Conservation (phyloP, 1,139 yeast species). For the Eremothecium sinecaudum region DNA sequence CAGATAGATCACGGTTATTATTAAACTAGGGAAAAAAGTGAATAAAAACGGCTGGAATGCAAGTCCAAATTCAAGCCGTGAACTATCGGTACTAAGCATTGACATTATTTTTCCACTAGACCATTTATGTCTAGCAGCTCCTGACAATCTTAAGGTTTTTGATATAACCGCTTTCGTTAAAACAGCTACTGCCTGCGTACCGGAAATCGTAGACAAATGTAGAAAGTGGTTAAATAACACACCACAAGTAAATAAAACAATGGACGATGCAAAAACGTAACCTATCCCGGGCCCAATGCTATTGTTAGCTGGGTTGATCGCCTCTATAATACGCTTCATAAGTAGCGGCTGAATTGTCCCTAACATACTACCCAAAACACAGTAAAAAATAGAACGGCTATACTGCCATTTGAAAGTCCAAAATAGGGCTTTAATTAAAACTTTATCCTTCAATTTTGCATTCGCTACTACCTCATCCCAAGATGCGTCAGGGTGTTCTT, state of each 20-base stretch:
- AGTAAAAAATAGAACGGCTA: slow-evolving; percentile 36
- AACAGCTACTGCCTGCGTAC: slow-evolving; percentile 60
- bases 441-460: slow-evolving; percentile 34
- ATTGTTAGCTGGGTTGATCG: background rate
- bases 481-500: slow-evolving; percentile 29
- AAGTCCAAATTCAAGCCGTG: slow-evolving; percentile 69
- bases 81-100: slow-evolving; percentile 67
- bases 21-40: slow-evolving; percentile 53
- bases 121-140: slow-evolving; percentile 49
- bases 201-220: slow-evolving; percentile 51
- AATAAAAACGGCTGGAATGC: slow-evolving; percentile 60
- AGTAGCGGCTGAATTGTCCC: slow-evolving; percentile 34
- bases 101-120: slow-evolving; percentile 66
- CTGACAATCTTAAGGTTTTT: slow-evolving; percentile 55
- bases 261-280: slow-evolving; percentile 47
- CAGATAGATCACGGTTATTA: slow-evolving; percentile 53
- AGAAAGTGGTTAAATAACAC: slow-evolving; percentile 54
- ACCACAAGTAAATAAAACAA: slow-evolving; percentile 40
- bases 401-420: slow-evolving; percentile 50
- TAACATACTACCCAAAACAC: slow-evolving; percentile 38
- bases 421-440: slow-evolving; percentile 41
- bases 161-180: slow-evolving; percentile 56
- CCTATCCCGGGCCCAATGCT: slow-evolving; percentile 47
- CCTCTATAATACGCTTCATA: slow-evolving; percentile 31
- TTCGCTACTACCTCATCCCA: slow-evolving; percentile 26